Evolutionary conservation across 768 basidiomycete species (phyloP).

Genomic region (Cystofilobasidium ferigula): DNA sequence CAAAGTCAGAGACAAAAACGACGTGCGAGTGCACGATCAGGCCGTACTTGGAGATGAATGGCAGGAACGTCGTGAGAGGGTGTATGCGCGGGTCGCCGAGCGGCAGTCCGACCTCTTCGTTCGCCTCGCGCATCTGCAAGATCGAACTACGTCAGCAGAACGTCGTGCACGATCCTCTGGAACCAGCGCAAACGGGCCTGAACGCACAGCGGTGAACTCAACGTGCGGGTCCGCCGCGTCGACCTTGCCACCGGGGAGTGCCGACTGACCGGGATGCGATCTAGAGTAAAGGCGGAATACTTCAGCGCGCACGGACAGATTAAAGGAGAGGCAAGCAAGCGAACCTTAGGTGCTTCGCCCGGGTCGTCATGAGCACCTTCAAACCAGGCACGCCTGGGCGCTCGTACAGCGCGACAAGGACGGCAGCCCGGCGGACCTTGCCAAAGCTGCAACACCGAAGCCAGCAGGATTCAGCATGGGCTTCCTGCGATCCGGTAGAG

Average conservation of each 20-base stretch:
- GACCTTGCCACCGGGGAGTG: slow-evolving; percentile 26
- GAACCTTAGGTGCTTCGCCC: slow-evolving; percentile 19
- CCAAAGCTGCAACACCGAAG: slow-evolving; percentile 6
- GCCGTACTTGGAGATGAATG: slow-evolving; percentile 23
- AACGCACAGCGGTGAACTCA: slow-evolving; percentile 24
- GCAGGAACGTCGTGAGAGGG: slow-evolving; percentile 12
- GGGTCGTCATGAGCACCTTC: slow-evolving; percentile 19
- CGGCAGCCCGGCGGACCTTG: slow-evolving; percentile 16
- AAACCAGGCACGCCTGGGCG: slow-evolving; percentile 6
- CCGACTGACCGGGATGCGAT: slow-evolving; percentile 25
- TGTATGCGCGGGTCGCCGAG: slow-evolving; percentile 6
- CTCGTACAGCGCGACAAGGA: slow-evolving; percentile 22
- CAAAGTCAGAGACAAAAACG: slow-evolving; percentile 16
- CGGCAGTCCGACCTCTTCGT: slow-evolving; percentile 19
- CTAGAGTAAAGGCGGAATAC: not conserved
- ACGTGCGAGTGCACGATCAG: slow-evolving; percentile 23
- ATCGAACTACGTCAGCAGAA: not conserved
- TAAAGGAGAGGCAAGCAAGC: not conserved
- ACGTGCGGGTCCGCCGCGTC: slow-evolving; percentile 16
- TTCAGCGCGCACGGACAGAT: no score
- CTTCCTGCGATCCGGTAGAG: not conserved
- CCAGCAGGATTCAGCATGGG: not conserved
- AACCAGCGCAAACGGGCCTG: no score
- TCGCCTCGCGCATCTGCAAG: slow-evolving; percentile 20
- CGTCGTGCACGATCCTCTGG: not conserved